Evolutionary conservation across 2,329 filamentous ascomycete genomes (phyloP), one percentile per base, ranked within the genome.

Genomic region (Sporothrix luriei): DNA sequence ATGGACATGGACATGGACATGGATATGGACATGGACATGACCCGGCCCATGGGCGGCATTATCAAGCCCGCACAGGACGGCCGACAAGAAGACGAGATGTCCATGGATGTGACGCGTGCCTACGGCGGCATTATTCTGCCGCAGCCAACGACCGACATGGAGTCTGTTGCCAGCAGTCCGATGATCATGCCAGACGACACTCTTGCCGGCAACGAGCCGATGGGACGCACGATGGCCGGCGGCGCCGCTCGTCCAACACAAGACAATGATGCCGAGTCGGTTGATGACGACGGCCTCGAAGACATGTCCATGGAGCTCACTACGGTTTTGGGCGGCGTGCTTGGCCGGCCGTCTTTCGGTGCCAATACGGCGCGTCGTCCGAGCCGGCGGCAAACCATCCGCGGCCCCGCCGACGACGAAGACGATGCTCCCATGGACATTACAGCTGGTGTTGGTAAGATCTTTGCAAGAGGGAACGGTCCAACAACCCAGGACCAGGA

Each of bases 81-180:
- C 33, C 33, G 71, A 24, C 71, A 80, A 5, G 83, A 85, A 14
- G 82, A 82, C 14, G 77, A 94, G 51, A 89, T 96, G 84, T 95
- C 92, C 26, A 97, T 98, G 94, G 94, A 98, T 75, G 92, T 97
- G 9, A 97, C 94, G 1, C 88, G 87, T 68, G 92, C 88, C 10
- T 83, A 97, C 68, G 94, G 94, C 10, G 87, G 90, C 3, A 97
- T 98, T 68, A 79, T 97, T 24, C 81, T 84, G 5, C 83, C 81
- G 62, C 75, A 74, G 69, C 72, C 74, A n/a, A 73, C 64, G 57
- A 71, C 46, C 13, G 72, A 69, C 2, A 13, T 43, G 6, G 69
- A 68, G 5, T 73, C 73, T 29, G 69, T 70, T 21, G 65, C 69
- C 11, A 73, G 75, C 16, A 79, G 79, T 4, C 73, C 73, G 3